Base-by-base conservation (phyloP, 23 red algal species). In the Pyropia haitanensis region DNA sequence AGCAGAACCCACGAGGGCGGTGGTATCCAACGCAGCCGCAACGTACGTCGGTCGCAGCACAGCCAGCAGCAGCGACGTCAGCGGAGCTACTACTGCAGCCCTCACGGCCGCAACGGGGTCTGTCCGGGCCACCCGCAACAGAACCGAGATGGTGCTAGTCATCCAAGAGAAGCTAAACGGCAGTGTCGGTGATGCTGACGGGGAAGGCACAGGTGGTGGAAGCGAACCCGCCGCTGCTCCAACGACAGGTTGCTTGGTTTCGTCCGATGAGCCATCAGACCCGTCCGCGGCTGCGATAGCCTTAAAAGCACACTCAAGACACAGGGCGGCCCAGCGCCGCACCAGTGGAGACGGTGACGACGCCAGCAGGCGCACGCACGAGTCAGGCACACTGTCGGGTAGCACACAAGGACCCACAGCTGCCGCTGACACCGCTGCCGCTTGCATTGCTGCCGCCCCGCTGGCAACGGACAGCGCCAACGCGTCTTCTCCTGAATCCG, bases 261-360 rank as follows among this genome's bases (percentile, higher is more conserved):
- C 77, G 18, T 75, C 32, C 49, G 73, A 61, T 19, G 60, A 52
- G 29, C 67, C 19, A 55, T 81, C 58, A 27, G 67, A 58, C n/a
- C 57, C 67, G 6, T 52, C 46, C 20, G 46, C 64, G 27, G 25
- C 58, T n/a, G 51, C 15, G 25, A 44, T 62, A 52, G 61, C 51
- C 61, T 59, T 61, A 30, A 91, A 76, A 0, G 66, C 51, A 30
- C 68, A 61, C 27, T 64, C 73, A 20, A 91, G 26, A 48, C 87
- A 82, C 7, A 91, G 74, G 34, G 69, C 70, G 9, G 87, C 76
- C 87, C 87, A 91, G 22, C 79, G 51, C 39, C 87, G 71, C 21
- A 91, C 87, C 34, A 82, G 65, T 31, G 69, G 5, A 70, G 49
- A 53, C 27, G 50, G 23, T 14, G 19, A 53, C 14, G 23, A n/a